These are phyloP conservation scores for Ambrosia trifida DNA, from an alignment of 129 eudicot genomes.

Conservation along the genomic window DNA sequence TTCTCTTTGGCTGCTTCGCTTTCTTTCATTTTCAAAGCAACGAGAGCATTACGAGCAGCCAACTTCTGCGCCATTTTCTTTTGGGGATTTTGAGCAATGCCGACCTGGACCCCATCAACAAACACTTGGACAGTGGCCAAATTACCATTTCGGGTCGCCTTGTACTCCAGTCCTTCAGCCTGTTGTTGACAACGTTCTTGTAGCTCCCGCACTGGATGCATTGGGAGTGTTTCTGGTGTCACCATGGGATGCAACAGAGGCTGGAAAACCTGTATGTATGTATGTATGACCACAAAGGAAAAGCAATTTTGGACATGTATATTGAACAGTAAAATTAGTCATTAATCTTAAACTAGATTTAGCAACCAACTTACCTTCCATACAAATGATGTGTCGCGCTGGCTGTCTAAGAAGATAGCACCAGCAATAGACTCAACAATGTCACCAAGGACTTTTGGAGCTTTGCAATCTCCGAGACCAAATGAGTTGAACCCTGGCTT, in stretches of 20 bases:
- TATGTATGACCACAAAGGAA: slow-evolving; percentile 6
- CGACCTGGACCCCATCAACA: slow-evolving; percentile 79
- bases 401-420: slow-evolving; percentile 81
- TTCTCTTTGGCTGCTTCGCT: slow-evolving; percentile 62
- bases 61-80: slow-evolving; percentile 99
- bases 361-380: slow-evolving; percentile 66
- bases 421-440: slow-evolving; percentile 98
- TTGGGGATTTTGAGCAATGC: slow-evolving; percentile 85
- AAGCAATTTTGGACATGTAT: not conserved
- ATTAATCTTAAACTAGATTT: not conserved
- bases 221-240: slow-evolving; percentile 97
- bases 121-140: slow-evolving; percentile 91
- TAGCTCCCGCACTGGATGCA: slow-evolving; percentile 97
- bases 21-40: slow-evolving; percentile 71
- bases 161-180: slow-evolving; percentile 97
- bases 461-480: slow-evolving; percentile 98
- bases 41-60: slow-evolving; percentile 97
- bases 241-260: slow-evolving; percentile 96
- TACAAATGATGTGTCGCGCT: slow-evolving; percentile 67
- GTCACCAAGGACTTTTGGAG: slow-evolving; percentile 98
- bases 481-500: slow-evolving; percentile 91
- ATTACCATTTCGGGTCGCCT: slow-evolving; percentile 83
- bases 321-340: not conserved
- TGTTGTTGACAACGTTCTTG: slow-evolving; percentile 99
- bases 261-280: slow-evolving; percentile 88